These are phyloP conservation scores for Dissophora ornata DNA, from an alignment of 192 early-diverging fungal genomes.

Conservation along the genomic window DNA sequence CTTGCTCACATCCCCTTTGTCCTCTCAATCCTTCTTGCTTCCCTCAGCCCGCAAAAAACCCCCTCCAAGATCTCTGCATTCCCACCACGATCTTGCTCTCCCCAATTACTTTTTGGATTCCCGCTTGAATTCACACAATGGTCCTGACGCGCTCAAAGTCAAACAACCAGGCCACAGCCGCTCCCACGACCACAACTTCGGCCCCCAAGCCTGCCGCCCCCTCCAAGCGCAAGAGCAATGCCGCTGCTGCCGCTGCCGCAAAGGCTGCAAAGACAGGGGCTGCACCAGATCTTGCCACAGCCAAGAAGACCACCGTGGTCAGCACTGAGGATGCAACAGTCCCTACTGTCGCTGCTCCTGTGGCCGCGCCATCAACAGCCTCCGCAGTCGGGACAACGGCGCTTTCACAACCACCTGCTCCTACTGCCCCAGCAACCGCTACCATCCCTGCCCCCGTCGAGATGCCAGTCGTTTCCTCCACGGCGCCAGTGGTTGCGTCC, in stretches of 20 bases:
- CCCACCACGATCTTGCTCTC: too few species aligned
- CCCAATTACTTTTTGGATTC: neutral
- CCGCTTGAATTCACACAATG: slow-evolving; percentile 11
- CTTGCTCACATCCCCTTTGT: neutral
- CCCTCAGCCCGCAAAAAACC: neutral
- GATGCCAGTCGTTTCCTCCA: neutral
- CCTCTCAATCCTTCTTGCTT: neutral
- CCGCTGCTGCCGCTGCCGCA: too few species aligned
- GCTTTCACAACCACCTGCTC: slow-evolving; percentile 7
- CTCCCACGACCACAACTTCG: slow-evolving; percentile 11
- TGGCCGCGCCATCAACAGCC: neutral
- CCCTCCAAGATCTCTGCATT: too few species aligned
- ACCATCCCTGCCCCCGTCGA: slow-evolving; percentile 38
- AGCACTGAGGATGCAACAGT: neutral
- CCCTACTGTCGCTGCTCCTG: neutral
- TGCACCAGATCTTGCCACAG: slow-evolving; percentile 11
- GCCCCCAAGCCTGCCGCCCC: slow-evolving; percentile 24
- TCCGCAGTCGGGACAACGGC: neutral
- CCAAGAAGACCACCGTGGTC: slow-evolving; percentile 8
- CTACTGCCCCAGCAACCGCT: slow-evolving; percentile 12
- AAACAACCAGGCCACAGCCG: slow-evolving; percentile 6
- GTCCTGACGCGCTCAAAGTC: slow-evolving; percentile 45
- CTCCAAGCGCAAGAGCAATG: slow-evolving; percentile 34
- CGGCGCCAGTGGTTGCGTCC: slow-evolving; percentile 15
- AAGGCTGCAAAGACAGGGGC: slow-evolving; percentile 38